Evolutionary conservation across 228 moss, liverwort and hornwort species (phyloP), one percentile per base, ranked within the genome.

Genomic region (Sphagnum fallax): DNA sequence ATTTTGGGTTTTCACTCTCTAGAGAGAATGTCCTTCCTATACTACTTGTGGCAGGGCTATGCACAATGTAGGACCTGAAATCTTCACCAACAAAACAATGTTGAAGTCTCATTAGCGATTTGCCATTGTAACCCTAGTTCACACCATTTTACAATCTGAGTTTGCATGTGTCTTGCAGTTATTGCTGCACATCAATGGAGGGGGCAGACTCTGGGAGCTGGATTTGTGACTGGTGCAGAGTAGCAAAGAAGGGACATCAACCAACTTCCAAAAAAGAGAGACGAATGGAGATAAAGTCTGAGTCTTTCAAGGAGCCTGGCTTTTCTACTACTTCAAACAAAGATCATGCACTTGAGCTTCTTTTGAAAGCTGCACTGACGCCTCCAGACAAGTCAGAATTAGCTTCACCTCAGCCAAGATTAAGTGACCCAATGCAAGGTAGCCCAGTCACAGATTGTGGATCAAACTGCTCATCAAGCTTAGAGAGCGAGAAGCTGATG

Each of bases 161-260:
- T 32, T 32, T 32, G 32, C 32, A 32, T 32, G 32, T 32, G 32
- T 32, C 2, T 32, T 65, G 55, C 90, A 90, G 90, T 64, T 90
- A 90, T 69, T 90, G 90, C 83, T 84, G 84, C 73, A 79, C 71
- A 57, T 85, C 90, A 5, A 81, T 69, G 73, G 90, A 90, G 47
- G 90, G 90, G 60, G 69, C 84, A 11, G 73, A 81, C 32, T 84
- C 79, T 49, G 84, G 84, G 51, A 84, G 59, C 55, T 87, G 87
- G 87, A 74, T 85, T 32, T 90, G 90, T 53, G 87, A 87, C 75
- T 90, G 90, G 90, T 90, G 90, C 67, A 82, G 84, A 52, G 60
- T 76, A 4, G 71, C 48, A 52, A 72, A 65, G 60, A 32, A 32
- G 32, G 32, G 32, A 32, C 32, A 32, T 32, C 32, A 32, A 32